Base-by-base conservation (phyloP, 768 basidiomycete genomes). In the Amanita polypyramis region DNA sequence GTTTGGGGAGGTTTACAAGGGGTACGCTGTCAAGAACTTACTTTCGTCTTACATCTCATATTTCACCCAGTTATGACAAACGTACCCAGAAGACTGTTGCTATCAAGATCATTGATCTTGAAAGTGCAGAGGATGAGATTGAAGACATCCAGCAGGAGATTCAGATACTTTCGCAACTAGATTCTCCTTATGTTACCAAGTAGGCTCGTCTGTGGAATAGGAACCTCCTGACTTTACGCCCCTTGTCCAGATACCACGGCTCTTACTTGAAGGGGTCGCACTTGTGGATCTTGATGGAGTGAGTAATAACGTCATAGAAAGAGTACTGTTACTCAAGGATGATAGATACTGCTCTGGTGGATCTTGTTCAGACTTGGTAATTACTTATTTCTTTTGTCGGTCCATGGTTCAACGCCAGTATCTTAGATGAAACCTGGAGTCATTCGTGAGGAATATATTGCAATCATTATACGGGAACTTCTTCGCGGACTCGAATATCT, bases 61-160 rank as follows among this genome's bases (percentile, higher is more conserved):
- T 51, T 34, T 25, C 50, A 45, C 25, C 11, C 56, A 96, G 94
- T 49, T 97, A 89, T 59, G 94, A 98, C 69, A 91, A 91, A 62
- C 77, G 91, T 51, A 96, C 94, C 20, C 89, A 93, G 64, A 86
- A 85, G 70, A 93, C 95, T 0, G 96, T 99, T 20, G 96, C 96
- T 38, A 98, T 99, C 73, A 99, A 94, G 82, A 95, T 98, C 57
- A 98, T 99, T 63, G 94, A 98, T 71, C 79, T 99, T 27, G 96
- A 99, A 67, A 92, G 89, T 60, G 96, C 96, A 44, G 96, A 98
- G 65, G 96, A 99, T 61, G 96, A 99, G 70, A 97, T 98, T 60
- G 96, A 98, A 64, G 96, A 98, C 68, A 98, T 99, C 51, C 92
- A 98, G 58, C 91, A 96, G 63, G 96, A 99, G 65, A 98, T 99